Conservation (phyloP, 169 alveolate species). For the Plasmodium coatneyi region DNA sequence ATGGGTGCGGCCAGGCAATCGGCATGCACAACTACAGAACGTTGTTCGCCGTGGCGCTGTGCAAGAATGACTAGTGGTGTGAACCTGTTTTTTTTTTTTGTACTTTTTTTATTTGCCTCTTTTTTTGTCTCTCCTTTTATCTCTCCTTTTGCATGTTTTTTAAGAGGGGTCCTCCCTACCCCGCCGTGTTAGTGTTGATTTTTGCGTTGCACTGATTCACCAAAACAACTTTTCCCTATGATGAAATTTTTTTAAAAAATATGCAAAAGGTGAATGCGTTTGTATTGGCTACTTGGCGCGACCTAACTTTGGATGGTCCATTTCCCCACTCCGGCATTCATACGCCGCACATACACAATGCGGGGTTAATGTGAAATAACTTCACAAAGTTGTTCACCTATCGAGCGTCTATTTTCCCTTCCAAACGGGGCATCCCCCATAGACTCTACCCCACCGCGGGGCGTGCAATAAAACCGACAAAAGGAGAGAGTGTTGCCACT, state of each 20-base stretch:
- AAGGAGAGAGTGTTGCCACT: too few relatives aligned
- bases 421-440: background rate
- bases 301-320: background rate
- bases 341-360: background rate
- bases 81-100: background rate
- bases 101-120: background rate
- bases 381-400: background rate
- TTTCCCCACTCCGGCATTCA: background rate
- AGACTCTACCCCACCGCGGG: background rate
- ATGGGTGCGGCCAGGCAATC: slow-evolving; percentile 56
- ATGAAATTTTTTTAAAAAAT: background rate
- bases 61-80: slow-evolving; percentile 16
- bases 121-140: background rate
- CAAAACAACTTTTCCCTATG: background rate
- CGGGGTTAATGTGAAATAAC: background rate
- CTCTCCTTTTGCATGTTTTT: background rate
- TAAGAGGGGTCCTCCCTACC: background rate
- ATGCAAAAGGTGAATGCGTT: background rate
- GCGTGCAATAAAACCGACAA: background rate
- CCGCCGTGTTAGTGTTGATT: background rate
- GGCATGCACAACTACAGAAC: slow-evolving; percentile 41
- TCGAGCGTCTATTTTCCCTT: background rate
- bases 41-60: slow-evolving; percentile 20
- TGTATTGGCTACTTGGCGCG: background rate
- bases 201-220: background rate